Percentiles rank a stretch among this genome's conserved stretches.
Conservation (phyloP, 495 filamentous ascomycete species). For the Tuber indicum region DNA sequence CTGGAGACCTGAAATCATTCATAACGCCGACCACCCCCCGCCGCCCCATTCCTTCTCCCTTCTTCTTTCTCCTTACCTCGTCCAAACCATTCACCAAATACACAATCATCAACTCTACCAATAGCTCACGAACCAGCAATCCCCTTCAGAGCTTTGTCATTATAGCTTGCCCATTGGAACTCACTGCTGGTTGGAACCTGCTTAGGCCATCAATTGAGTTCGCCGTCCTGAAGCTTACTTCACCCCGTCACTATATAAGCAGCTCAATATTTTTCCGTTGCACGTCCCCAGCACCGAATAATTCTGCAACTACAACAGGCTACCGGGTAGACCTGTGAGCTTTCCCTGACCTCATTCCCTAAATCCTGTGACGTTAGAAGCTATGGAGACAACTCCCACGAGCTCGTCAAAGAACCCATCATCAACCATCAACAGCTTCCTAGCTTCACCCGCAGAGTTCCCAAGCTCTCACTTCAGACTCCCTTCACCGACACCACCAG, state of each 20-base stretch:
- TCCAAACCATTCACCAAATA: slow-evolving; percentile 25
- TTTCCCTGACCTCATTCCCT: background rate
- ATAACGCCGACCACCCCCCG: slow-evolving; percentile 38
- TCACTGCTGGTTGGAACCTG: background rate
- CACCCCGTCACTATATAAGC: background rate
- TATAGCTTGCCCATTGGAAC: slow-evolving; percentile 2
- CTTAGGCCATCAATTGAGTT: slow-evolving; percentile 2
- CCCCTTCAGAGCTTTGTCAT: background rate
- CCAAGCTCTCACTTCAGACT: slow-evolving; percentile 35
- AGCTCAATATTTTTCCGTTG: background rate
- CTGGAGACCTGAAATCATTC: slow-evolving; percentile 33
- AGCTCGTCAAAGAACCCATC: slow-evolving; percentile 39
- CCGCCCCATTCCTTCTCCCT: slow-evolving; percentile 40
- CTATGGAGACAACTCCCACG: slow-evolving; percentile 36
- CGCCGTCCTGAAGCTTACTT: slow-evolving; percentile 5
- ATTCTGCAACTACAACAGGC: background rate
- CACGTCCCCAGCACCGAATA: background rate
- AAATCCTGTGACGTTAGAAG: slow-evolving; percentile 6
- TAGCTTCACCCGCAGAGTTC: slow-evolving; percentile 41
- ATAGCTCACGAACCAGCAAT: slow-evolving; percentile 8
- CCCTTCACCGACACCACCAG: slow-evolving; percentile 39
- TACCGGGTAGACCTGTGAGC: background rate
- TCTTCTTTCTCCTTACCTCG: slow-evolving; percentile 35
- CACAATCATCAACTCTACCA: slow-evolving; percentile 17
- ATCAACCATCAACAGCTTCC: slow-evolving; percentile 25